Percentiles rank a stretch among this genome's conserved stretches.
Evolutionary conservation across 148 eudicot species (phyloP).

Genomic region (Chenopodium quinoa): DNA sequence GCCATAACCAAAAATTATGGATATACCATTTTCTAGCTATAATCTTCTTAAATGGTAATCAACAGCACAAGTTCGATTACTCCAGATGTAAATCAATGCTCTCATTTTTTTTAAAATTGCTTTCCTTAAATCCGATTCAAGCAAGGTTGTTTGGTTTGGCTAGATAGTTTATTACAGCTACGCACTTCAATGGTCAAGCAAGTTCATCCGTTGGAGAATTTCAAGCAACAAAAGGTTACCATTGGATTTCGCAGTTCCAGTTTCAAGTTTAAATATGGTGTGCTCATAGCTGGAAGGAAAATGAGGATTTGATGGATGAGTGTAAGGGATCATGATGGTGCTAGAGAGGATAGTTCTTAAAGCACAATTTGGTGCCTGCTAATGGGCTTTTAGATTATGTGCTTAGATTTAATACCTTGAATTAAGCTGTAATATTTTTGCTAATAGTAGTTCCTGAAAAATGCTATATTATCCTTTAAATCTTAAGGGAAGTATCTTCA

Average conservation of each 20-base stretch:
- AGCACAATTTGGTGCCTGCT: neutral
- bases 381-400: neutral
- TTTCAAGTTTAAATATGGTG: neutral
- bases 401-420: neutral
- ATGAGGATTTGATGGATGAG: neutral
- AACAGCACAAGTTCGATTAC: neutral
- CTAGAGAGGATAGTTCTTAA: neutral
- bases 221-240: neutral
- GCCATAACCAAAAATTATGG: neutral
- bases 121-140: neutral
- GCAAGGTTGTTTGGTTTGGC: neutral
- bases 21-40: neutral
- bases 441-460: neutral
- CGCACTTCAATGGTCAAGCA: neutral
- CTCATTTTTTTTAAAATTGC: too few relatives aligned
- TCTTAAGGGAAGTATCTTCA: neutral
- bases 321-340: neutral
- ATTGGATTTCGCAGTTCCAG: neutral
- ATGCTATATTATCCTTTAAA: conserved; percentile 1
- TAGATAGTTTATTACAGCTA: neutral
- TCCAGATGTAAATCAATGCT: neutral
- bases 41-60: too few relatives aligned
- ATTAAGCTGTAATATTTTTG: neutral
- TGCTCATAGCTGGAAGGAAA: neutral
- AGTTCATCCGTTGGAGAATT: neutral